Conservation (phyloP, 1,284 basidiomycete genomes). For the Gomphus sp. region DNA sequence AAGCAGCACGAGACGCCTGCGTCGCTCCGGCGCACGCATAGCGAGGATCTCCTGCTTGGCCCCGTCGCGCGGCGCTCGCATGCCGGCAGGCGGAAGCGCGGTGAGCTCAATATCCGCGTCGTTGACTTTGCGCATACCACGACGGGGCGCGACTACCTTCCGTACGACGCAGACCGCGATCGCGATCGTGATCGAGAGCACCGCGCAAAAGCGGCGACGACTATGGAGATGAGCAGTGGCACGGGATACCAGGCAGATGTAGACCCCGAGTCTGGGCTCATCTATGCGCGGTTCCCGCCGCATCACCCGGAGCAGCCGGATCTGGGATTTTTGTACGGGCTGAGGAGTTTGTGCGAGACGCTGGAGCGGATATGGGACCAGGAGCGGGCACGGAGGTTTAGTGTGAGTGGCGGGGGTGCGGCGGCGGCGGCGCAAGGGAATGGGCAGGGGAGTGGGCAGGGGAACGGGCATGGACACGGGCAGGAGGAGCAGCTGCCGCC, state of each 20-base stretch:
- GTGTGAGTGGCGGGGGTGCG: slow-evolving; percentile 21
- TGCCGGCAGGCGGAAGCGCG: slow-evolving; percentile 47
- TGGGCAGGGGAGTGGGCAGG: no score
- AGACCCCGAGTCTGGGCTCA: slow-evolving; percentile 68
- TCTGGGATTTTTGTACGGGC: slow-evolving; percentile 87
- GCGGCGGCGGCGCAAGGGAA: no score
- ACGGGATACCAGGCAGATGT: slow-evolving; percentile 76
- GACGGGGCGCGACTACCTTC: slow-evolving; percentile 85
- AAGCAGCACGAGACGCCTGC: slow-evolving; percentile 12
- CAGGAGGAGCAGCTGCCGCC: slow-evolving; percentile 61
- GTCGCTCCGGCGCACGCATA: slow-evolving; percentile 58
- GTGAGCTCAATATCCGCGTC: slow-evolving; percentile 91
- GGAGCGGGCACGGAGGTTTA: slow-evolving; percentile 63
- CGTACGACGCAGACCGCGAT: not conserved
- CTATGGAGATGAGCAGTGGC: slow-evolving; percentile 44
- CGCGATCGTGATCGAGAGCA: not conserved
- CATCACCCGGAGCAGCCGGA: slow-evolving; percentile 85
- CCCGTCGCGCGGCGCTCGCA: slow-evolving; percentile 47
- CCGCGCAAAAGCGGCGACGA: not conserved
- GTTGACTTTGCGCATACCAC: slow-evolving; percentile 99
- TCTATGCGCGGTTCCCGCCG: slow-evolving; percentile 88
- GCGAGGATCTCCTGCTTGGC: slow-evolving; percentile 63
- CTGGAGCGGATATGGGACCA: slow-evolving; percentile 80
- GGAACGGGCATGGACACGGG: slow-evolving; percentile 16
- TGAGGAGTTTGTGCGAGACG: slow-evolving; percentile 71